phyloP scores from a whole-genome alignment of 2,329 filamentous ascomycete species.

The Cladosporium sp. region DNA sequence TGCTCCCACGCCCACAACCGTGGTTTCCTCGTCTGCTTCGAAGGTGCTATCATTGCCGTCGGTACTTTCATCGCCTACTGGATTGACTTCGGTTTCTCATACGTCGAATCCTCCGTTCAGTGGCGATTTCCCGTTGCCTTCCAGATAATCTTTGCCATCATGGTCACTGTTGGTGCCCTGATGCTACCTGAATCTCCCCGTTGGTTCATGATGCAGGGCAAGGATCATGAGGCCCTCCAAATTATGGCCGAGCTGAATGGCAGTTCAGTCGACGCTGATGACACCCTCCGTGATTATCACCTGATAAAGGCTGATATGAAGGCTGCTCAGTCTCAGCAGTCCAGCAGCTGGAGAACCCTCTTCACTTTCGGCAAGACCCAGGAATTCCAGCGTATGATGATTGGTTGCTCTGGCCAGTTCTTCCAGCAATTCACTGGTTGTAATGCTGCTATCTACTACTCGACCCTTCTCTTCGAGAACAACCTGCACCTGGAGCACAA shows the following conservation, averaged over 20 bases:
- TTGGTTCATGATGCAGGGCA: constrained; percentile 19
- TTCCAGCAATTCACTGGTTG: constrained; percentile 17
- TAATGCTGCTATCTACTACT: constrained; percentile 18
- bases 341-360: background rate
- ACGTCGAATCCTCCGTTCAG: background rate
- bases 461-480: constrained; percentile 39
- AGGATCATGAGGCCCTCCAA: constrained; percentile 1
- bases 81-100: constrained; percentile 37
- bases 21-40: constrained; percentile 33
- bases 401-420: constrained; percentile 3
- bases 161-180: constrained; percentile 12
- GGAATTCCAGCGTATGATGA: constrained; percentile 5
- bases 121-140: constrained; percentile 12
- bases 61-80: constrained; percentile 46
- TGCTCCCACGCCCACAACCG: constrained; percentile 43
- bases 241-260: no score
- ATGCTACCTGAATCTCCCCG: constrained; percentile 14
- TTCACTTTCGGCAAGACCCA: constrained; percentile 8
- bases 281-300: no score
- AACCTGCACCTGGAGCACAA: constrained; percentile 46
- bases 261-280: no score
- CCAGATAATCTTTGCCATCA: constrained; percentile 11
- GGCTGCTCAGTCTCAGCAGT: no score
- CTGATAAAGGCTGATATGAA: no score
- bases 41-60: constrained; percentile 33